Evolutionary conservation across 257 asterid species (phyloP).

Genomic region (Lycium ferocissimum): DNA sequence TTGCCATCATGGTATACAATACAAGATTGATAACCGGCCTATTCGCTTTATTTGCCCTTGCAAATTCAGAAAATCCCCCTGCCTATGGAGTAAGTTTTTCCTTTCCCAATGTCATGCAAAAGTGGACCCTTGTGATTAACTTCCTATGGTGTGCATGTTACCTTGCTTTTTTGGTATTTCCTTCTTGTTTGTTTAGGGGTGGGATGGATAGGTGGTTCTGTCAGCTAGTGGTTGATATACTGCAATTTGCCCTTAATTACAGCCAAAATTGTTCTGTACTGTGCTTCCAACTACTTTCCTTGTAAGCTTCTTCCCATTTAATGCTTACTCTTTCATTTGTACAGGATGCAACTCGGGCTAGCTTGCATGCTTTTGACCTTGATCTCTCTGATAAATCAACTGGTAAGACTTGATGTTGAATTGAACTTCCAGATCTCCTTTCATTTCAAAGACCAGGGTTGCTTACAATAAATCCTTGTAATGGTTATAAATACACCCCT

Average conservation of each 20-base stretch:
- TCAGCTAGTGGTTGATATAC: background rate
- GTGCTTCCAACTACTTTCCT: background rate
- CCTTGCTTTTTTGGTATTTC: background rate
- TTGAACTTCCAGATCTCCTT: background rate
- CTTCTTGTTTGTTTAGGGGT: background rate
- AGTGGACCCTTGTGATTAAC: background rate
- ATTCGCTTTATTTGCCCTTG: background rate
- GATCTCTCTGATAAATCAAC: slow-evolving; percentile 54
- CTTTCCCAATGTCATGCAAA: background rate
- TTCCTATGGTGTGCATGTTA: slow-evolving; percentile 2
- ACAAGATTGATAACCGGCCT: background rate
- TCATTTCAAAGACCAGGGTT: background rate
- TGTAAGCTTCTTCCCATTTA: background rate
- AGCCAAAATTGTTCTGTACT: background rate
- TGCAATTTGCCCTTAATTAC: slow-evolving; percentile 4
- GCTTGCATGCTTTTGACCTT: slow-evolving; percentile 79
- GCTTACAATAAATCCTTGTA: background rate
- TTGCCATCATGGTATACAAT: background rate
- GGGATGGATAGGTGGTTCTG: slow-evolving; percentile 3
- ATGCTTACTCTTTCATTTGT: background rate
- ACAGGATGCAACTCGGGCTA: background rate
- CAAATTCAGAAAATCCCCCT: background rate
- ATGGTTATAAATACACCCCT: background rate
- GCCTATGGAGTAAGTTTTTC: slow-evolving; percentile 17
- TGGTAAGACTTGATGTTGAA: slow-evolving; percentile 47